phyloP scores from a whole-genome alignment of 306 rosid species.

The Begonia masoniana region DNA sequence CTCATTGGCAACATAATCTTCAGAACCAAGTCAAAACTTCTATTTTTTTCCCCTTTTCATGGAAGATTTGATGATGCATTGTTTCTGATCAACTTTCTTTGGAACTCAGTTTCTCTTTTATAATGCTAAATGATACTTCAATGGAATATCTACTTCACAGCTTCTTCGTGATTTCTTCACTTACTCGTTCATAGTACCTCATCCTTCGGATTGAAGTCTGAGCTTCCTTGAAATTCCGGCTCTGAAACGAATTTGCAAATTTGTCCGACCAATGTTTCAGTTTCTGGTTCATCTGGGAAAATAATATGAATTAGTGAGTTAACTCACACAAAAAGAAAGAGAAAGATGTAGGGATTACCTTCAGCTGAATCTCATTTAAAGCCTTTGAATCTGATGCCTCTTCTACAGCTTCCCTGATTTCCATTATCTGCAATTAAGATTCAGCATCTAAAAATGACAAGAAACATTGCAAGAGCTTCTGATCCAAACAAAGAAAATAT shows the following conservation, averaged over 20 bases:
- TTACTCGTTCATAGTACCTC: conserved; percentile 78
- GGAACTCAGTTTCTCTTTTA: too few relatives aligned
- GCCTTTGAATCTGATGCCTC: conserved; percentile 58
- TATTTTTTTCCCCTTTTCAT: too few relatives aligned
- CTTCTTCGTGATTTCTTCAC: conserved; percentile 60
- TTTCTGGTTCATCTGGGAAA: conserved; percentile 71
- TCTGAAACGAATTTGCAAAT: conserved; percentile 42
- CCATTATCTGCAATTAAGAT: conserved; percentile 57
- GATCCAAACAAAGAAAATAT: background rate
- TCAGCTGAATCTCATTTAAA: conserved; percentile 44
- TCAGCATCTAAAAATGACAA: conserved; percentile 1
- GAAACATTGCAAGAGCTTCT: background rate
- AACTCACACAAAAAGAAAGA: background rate
- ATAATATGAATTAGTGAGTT: conserved; percentile 5
- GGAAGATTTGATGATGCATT: too few relatives aligned
- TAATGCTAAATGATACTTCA: conserved; percentile 2
- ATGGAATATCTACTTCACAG: conserved; percentile 35
- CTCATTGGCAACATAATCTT: too few relatives aligned
- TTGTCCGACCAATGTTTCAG: conserved; percentile 46
- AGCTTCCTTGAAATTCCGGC: conserved; percentile 53
- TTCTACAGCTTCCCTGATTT: conserved; percentile 88
- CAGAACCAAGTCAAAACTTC: too few relatives aligned
- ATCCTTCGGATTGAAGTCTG: conserved; percentile 43
- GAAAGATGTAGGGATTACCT: conserved; percentile 27
- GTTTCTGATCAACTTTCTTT: too few relatives aligned